phyloP scores from a whole-genome alignment of 208 protist species.

The Crithidia thermophila region DNA sequence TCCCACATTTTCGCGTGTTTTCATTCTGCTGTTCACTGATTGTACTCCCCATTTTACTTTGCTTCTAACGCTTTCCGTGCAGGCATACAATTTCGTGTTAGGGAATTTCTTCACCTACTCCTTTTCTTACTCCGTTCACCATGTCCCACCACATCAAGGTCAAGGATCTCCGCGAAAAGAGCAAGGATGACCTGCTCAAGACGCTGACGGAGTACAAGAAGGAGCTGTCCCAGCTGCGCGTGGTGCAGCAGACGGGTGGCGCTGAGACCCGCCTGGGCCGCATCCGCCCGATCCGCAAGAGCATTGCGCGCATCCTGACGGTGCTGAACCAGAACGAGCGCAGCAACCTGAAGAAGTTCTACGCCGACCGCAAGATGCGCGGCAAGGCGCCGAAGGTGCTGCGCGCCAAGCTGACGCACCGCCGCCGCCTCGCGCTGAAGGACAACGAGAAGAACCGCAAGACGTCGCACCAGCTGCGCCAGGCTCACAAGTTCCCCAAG shows the following conservation, averaged over 20 bases:
- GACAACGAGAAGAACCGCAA: constrained; percentile 90
- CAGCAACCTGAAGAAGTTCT: constrained; percentile 93
- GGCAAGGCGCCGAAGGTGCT: constrained; percentile 80
- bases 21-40: neutral
- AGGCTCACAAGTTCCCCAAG: constrained; percentile 82
- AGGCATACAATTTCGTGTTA: constrained; percentile 10
- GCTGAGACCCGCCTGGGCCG: constrained; percentile 93
- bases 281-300: constrained; percentile 97
- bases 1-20: neutral
- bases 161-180: constrained; percentile 94
- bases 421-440: constrained; percentile 87
- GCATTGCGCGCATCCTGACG: constrained; percentile 97
- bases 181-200: constrained; percentile 96
- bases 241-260: constrained; percentile 95
- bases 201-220: constrained; percentile 97
- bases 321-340: constrained; percentile 97
- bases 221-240: constrained; percentile 97
- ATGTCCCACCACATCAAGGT: constrained; percentile 91
- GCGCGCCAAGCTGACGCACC: constrained; percentile 86
- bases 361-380: constrained; percentile 92
- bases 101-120: constrained; percentile 2
- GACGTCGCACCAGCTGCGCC: constrained; percentile 79
- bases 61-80: neutral
- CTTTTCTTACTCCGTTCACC: constrained; percentile 12
- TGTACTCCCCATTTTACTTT: neutral